A percentile compares a stretch with the other conserved stretches of the same genome.
These are phyloP conservation scores for Fusarium liriodendri DNA, from an alignment of 2,329 filamentous ascomycete genomes.

Conservation along the genomic window DNA sequence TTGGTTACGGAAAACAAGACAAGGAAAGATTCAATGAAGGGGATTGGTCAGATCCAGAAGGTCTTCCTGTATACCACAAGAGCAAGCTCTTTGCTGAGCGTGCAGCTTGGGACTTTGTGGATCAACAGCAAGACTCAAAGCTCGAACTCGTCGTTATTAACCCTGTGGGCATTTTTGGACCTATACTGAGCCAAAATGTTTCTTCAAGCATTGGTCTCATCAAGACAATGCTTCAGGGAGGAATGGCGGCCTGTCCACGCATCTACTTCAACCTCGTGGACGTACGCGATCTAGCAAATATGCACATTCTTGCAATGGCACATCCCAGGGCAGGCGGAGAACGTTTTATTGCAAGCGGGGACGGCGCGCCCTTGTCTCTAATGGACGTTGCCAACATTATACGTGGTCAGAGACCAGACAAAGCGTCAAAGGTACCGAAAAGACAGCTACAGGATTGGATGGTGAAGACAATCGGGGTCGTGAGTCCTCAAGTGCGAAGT, in stretches of 20 bases:
- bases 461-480: not conserved
- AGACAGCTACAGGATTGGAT: not conserved
- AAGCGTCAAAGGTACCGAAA: not conserved
- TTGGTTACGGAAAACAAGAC: not conserved
- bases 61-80: constrained; percentile 5
- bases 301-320: not conserved
- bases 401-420: not conserved
- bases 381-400: not conserved
- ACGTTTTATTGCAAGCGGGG: not conserved
- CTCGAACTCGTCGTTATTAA: not conserved
- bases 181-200: not conserved
- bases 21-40: not conserved
- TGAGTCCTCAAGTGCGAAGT: not conserved
- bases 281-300: not conserved
- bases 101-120: constrained; percentile 2
- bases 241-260: constrained; percentile 2
- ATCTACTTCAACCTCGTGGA: constrained; percentile 6
- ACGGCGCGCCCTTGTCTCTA: not conserved
- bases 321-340: not conserved
- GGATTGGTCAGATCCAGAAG: constrained; percentile 2
- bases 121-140: not conserved
- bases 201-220: not conserved
- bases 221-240: constrained; percentile 3
- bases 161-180: not conserved
- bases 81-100: constrained; percentile 12